Percentiles rank a stretch among this genome's conserved stretches.
Evolutionary conservation across 2,329 filamentous ascomycete species (phyloP).

Genomic region (Ilyonectria robusta): DNA sequence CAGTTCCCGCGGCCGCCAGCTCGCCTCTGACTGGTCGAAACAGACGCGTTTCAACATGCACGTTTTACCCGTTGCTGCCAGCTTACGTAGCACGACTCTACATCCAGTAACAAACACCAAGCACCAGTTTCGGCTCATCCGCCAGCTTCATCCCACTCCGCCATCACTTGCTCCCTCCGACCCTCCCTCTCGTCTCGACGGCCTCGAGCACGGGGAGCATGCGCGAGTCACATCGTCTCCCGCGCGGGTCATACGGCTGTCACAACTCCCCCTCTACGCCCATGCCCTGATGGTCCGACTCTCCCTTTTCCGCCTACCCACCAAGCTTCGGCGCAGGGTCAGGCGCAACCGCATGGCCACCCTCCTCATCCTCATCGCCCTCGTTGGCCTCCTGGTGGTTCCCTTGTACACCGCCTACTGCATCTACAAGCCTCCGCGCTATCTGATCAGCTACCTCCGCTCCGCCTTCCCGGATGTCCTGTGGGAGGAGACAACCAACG

Average conservation of each 20-base stretch:
- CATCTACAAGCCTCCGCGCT: conserved; percentile 85
- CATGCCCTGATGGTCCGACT: conserved; percentile 55
- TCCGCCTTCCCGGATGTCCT: conserved; percentile 83
- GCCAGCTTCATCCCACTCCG: conserved; percentile 11
- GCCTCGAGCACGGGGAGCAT: conserved; percentile 39
- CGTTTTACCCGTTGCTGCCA: conserved; percentile 22
- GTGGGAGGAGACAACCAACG: conserved; percentile 73
- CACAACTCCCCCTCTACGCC: conserved; percentile 24
- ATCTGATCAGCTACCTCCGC: conserved; percentile 79
- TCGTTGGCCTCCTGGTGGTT: conserved; percentile 54
- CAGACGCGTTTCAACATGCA: conserved; percentile 32
- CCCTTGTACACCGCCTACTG: conserved; percentile 70
- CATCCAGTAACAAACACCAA: conserved; percentile 9
- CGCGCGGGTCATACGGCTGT: conserved; percentile 40
- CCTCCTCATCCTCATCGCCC: conserved; percentile 58
- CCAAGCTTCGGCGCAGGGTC: conserved; percentile 69
- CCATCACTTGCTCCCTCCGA: conserved; percentile 19
- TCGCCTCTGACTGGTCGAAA: conserved; percentile 33
- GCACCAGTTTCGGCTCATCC: conserved; percentile 14
- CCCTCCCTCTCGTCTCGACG: conserved; percentile 16
- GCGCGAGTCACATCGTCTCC: conserved; percentile 38
- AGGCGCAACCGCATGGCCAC: conserved; percentile 72
- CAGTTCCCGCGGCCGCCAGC: not conserved
- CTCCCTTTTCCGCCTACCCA: conserved; percentile 68
- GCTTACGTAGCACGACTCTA: conserved; percentile 18